Evolutionary conservation across 306 rosid genomes (phyloP).

Genomic region (Citrullus mucosospermus): DNA sequence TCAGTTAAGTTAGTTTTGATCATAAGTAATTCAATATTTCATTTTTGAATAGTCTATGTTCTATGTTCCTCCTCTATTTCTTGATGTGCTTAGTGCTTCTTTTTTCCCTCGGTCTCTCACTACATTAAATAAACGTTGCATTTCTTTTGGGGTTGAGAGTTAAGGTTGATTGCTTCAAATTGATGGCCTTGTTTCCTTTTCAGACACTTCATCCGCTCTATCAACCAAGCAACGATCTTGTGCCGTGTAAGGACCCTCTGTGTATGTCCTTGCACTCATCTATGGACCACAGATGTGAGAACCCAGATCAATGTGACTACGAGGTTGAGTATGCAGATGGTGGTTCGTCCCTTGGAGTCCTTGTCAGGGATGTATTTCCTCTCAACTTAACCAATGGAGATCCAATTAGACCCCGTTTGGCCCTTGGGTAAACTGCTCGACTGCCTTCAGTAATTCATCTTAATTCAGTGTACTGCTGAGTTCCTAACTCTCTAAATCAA

Average conservation of each 20-base stretch:
- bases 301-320: conserved; percentile 72
- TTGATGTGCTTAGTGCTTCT: not conserved
- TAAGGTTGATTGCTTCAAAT: not conserved
- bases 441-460: conserved; percentile 1
- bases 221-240: conserved; percentile 59
- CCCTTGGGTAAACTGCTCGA: conserved; percentile 47
- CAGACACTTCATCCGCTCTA: conserved; percentile 83
- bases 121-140: not conserved
- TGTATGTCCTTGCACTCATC: conserved; percentile 53
- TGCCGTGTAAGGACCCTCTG: conserved; percentile 53
- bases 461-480: not conserved
- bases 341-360: conserved; percentile 71
- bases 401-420: conserved; percentile 47
- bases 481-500: not conserved
- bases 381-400: conserved; percentile 54
- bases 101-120: not conserved
- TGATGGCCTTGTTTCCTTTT: conserved; percentile 5
- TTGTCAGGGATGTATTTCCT: conserved; percentile 49
- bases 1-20: not conserved
- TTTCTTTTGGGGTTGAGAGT: not conserved
- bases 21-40: not conserved
- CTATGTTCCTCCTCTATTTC: not conserved
- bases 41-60: not conserved
- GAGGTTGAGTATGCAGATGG: conserved; percentile 79
- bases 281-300: conserved; percentile 34